Conservation (phyloP, 1,284 basidiomycete genomes). For the Volvariella volvacea region DNA sequence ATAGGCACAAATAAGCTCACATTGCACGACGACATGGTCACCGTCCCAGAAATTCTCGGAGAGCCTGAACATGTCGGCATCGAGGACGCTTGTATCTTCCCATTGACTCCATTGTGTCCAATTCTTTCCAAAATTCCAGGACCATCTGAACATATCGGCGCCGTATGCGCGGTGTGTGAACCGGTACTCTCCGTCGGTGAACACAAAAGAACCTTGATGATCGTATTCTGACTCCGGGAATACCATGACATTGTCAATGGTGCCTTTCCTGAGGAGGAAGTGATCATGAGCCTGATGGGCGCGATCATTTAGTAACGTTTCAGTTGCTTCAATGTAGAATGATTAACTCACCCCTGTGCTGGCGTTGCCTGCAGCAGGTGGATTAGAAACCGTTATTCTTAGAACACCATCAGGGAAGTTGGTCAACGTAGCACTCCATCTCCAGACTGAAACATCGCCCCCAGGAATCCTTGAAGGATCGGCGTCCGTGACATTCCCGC, state of each 20-base stretch:
- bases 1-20: constrained; percentile 40
- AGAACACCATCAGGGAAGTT: constrained; percentile 79
- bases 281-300: constrained; percentile 57
- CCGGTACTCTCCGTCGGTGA: constrained; percentile 56
- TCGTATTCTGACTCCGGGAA: constrained; percentile 79
- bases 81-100: constrained; percentile 67
- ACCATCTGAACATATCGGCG: constrained; percentile 84
- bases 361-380: constrained; percentile 35
- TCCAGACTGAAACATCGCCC: constrained; percentile 54
- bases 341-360: constrained; percentile 35
- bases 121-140: constrained; percentile 78
- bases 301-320: constrained; percentile 12
- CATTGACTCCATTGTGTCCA: constrained; percentile 78
- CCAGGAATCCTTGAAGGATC: constrained; percentile 43
- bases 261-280: constrained; percentile 75
- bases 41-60: constrained; percentile 73
- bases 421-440: constrained; percentile 66
- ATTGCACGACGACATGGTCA: constrained; percentile 83
- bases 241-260: constrained; percentile 69
- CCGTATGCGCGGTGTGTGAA: constrained; percentile 80
- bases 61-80: constrained; percentile 46
- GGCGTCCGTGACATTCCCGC: constrained; percentile 38
- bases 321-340: constrained; percentile 4
- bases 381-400: constrained; percentile 60
- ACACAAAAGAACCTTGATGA: constrained; percentile 48